phyloP scores from a whole-genome alignment of 257 asterid species.

The Fraxinus anomala region DNA sequence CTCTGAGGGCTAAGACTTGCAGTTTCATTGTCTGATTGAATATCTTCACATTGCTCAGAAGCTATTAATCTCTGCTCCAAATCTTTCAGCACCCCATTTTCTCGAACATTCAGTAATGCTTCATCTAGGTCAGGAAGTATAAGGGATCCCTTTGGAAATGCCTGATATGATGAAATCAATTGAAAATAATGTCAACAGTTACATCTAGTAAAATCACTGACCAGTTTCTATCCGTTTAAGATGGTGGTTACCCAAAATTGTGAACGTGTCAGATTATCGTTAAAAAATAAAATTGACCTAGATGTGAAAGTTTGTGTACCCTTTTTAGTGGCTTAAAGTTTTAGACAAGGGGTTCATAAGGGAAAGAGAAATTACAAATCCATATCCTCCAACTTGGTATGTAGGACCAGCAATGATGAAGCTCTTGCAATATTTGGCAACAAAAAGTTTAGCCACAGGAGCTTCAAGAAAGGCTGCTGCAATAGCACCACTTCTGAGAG shows the following conservation, averaged over 20 bases:
- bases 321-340: too few species aligned
- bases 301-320: too few species aligned
- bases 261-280: too few species aligned
- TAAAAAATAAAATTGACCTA: not conserved
- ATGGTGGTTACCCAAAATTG: too few species aligned
- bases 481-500: slow-evolving; percentile 33
- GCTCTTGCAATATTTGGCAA: slow-evolving; percentile 45
- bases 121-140: slow-evolving; percentile 37
- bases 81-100: slow-evolving; percentile 32
- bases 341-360: too few species aligned
- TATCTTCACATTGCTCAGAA: slow-evolving; percentile 39
- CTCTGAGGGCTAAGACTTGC: slow-evolving; percentile 37
- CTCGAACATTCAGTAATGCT: slow-evolving; percentile 38
- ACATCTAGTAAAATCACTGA: too few species aligned
- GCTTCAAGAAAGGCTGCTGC: slow-evolving; percentile 43
- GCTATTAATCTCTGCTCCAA: slow-evolving; percentile 31
- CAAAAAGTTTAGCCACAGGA: slow-evolving; percentile 41
- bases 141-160: slow-evolving; percentile 46
- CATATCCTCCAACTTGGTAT: slow-evolving; percentile 46
- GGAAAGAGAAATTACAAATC: slow-evolving; percentile 34
- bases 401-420: slow-evolving; percentile 41
- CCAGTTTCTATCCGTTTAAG: too few species aligned
- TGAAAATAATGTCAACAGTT: too few species aligned
- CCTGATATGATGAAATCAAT: not conserved
- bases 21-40: slow-evolving; percentile 24